Percentiles rank a stretch among this genome's conserved stretches.
These are phyloP conservation scores for Bipolaris bicolor DNA, from an alignment of 2,329 filamentous ascomycete species.

Conservation along the genomic window DNA sequence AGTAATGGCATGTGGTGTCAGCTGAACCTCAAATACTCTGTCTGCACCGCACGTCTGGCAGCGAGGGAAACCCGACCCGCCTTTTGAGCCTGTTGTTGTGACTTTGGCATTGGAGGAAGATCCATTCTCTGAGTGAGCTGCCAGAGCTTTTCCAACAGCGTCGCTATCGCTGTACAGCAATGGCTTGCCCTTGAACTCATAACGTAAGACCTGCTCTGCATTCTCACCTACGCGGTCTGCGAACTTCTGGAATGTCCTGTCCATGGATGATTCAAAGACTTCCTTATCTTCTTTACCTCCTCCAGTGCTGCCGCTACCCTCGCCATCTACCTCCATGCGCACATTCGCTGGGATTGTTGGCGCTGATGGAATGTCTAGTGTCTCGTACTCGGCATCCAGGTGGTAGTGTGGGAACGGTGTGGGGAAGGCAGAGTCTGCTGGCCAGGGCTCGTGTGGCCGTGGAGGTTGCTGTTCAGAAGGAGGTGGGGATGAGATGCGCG, in stretches of 20 bases:
- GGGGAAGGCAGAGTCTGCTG: conserved; percentile 67
- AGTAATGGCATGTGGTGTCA: conserved; percentile 87
- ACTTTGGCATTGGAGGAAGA: conserved; percentile 36
- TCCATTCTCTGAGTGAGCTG: conserved; percentile 37
- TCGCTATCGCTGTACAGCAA: conserved; percentile 83
- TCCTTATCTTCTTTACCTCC: conserved; percentile 55
- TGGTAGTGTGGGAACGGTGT: conserved; percentile 76
- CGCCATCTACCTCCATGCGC: conserved; percentile 50
- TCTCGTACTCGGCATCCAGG: conserved; percentile 90
- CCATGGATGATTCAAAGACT: conserved; percentile 56
- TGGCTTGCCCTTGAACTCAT: conserved; percentile 56
- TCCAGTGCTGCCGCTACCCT: conserved; percentile 30
- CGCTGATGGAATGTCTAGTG: conserved; percentile 66
- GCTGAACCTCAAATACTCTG: conserved; percentile 87
- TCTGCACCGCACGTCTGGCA: conserved; percentile 77
- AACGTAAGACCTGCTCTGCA: conserved; percentile 58
- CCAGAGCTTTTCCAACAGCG: conserved; percentile 70
- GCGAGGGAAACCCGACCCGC: conserved; percentile 65
- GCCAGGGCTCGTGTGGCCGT: conserved; percentile 74
- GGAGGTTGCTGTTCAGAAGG: conserved; percentile 44
- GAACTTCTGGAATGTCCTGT: conserved; percentile 59
- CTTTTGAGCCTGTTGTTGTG: conserved; percentile 31
- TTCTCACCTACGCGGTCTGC: conserved; percentile 59
- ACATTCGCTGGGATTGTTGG: conserved; percentile 58
- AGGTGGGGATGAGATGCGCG: conserved; percentile 56